Evolutionary conservation across 176 grass and related monocot genomes (phyloP).

Genomic region (Saccharum spontaneum): DNA sequence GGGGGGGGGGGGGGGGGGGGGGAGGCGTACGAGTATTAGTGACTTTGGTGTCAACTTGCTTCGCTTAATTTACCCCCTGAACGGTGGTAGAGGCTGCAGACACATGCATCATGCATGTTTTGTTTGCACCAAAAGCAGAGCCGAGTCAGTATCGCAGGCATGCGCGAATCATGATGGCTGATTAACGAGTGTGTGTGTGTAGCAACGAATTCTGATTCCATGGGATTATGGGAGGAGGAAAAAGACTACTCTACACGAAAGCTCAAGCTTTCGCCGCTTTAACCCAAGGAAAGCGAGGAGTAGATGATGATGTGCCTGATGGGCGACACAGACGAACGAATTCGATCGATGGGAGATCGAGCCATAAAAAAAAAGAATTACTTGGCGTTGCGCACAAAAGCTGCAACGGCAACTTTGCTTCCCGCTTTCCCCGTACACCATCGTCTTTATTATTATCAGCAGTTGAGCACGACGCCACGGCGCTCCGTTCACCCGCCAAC

Average conservation of each 20-base stretch:
- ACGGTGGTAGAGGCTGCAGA: too few species aligned
- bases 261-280: neutral
- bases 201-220: neutral
- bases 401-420: conserved; percentile 37
- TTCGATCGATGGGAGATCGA: too few species aligned
- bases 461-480: neutral
- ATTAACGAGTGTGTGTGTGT: too few species aligned
- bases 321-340: too few species aligned
- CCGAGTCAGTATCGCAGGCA: neutral
- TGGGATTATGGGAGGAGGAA: neutral
- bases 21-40: too few species aligned
- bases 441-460: neutral
- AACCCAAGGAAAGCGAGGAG: too few species aligned
- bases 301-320: too few species aligned
- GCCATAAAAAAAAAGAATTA: neutral
- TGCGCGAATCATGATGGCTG: too few species aligned
- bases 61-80: too few species aligned
- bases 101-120: neutral
- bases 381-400: conserved; percentile 8
- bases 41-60: too few species aligned
- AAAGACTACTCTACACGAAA: neutral
- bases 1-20: too few species aligned
- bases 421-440: conserved; percentile 18
- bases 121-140: neutral
- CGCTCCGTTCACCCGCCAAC: neutral